Base-by-base conservation (phyloP, 495 filamentous ascomycete species). In the Lophiostoma macrostomum region DNA sequence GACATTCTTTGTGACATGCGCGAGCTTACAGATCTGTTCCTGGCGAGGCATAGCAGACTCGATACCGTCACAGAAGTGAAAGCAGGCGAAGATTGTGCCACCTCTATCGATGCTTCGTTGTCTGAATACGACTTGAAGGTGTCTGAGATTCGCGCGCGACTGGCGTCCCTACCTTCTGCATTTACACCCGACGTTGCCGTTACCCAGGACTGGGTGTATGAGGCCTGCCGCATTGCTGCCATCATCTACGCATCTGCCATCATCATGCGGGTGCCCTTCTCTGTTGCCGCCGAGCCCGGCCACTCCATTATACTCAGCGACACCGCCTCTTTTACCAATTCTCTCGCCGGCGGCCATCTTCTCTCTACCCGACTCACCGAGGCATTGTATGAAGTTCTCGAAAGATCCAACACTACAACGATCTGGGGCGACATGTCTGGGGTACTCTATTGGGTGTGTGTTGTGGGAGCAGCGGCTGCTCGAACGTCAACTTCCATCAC, bases 181-280 rank as follows among this genome's bases (percentile, higher is more conserved):
- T 34, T 44, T 20, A 38, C n/a, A 12, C 45, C 47, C n/a, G 42
- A 32, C 16, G 25, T 37, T 3, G 39, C 53, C 13, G 25, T 35
- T 12, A 52, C 47, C 6, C 25, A 62, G 23, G 47, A 62, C 41
- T 62, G 59, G 59, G 19, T 57, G 2, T 62, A 62, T 20, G 59
- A 62, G 27, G 13, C 53, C 11, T 53, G 46, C 22, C 59, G 59
- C 16, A 40, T 62, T 8, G 53, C 59, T n/a, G 18, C 47, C 22
- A 48, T 62, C 22, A 62, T 62, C 23, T 62, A 62, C 23, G 22
- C 48, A 1, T 25, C 47, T 4, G 53, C 59, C 14, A 53, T 62
- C 25, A 37, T 58, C 8, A 8, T 43, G 18, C 48, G 53, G 11
- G 18, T 53, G 11, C 40, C 59, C 18, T 47, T 62, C n/a, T 62